These are phyloP conservation scores for Chlamydomonas reinhardtii DNA, from an alignment of 163 green algal species.

Conservation along the genomic window DNA sequence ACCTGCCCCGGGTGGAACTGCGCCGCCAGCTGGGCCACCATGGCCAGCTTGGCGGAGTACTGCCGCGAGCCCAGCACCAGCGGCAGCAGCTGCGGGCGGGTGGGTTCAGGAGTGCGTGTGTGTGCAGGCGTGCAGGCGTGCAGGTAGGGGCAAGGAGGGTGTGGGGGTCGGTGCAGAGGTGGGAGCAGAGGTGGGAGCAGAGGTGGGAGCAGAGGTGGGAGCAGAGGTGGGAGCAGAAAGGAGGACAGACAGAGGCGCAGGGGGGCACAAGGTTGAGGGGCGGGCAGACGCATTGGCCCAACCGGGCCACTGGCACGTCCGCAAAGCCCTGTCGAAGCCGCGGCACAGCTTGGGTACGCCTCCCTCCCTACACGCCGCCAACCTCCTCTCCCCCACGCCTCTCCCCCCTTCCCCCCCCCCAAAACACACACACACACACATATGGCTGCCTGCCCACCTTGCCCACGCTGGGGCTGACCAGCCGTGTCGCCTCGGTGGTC, in stretches of 20 bases:
- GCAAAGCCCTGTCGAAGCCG: too few species aligned
- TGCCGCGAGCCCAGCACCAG: conserved; percentile 74
- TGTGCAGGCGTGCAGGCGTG: neutral
- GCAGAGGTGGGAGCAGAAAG: too few species aligned
- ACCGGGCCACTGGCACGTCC: too few species aligned
- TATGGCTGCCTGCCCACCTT: conserved; percentile 7
- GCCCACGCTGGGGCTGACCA: conserved; percentile 45
- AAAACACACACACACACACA: too few species aligned
- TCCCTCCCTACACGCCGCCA: too few species aligned
- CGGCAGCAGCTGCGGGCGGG: conserved; percentile 64
- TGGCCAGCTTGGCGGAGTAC: conserved; percentile 79
- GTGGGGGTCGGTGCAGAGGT: too few species aligned
- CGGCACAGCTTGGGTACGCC: too few species aligned
- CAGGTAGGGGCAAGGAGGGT: neutral
- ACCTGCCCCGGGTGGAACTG: conserved; percentile 56
- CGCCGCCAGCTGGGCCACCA: conserved; percentile 70
- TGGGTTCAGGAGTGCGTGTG: neutral
- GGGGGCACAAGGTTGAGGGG: too few species aligned
- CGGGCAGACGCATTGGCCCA: too few species aligned
- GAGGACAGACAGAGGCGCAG: too few species aligned
- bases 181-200: neutral
- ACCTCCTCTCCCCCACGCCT: too few species aligned
- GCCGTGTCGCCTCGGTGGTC: neutral
- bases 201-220: neutral
- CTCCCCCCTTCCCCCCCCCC: too few species aligned